Evolutionary conservation across 1,284 basidiomycete genomes (phyloP), one percentile per base, ranked within the genome.

Genomic region (Entoloma clypeatum): DNA sequence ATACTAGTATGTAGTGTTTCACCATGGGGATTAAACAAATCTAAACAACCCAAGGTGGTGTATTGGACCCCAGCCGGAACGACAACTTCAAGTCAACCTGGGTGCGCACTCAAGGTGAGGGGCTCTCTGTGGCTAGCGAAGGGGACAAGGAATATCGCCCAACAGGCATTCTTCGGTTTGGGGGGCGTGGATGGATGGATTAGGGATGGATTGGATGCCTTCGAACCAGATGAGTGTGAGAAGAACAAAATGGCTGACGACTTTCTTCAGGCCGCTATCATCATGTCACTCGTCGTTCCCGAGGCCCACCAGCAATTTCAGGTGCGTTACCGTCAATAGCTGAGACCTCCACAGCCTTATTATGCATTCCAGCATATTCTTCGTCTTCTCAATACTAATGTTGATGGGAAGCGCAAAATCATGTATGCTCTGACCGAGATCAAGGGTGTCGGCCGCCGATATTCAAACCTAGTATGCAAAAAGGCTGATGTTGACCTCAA

Each of bases 341-440:
- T 34, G 21, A 17, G 17, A 13, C n/a, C 23, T 7, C 30, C 48
- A 35, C 52, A 37, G 14, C 30, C 35, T 25, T 17, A 38, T 28
- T 19, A 14, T 31, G 14, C 11, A 4, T 28, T 26, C 13, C 37
- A 94, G 88, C 92, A 95, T 80, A 96, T 96, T 69, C 73, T 97
- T 52, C 93, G 96, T 90, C 81, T 99, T 44, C 82, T 99, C 63
- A 98, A 99, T 82, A 99, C 96, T 65, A 99, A 99, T 74, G 96
- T 99, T 60, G 94, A 98, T 72, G 96, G 95, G 55, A 94, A 94
- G 71, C 86, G 93, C 63, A 98, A 98, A 79, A 88, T 98, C 68
- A 94, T 94, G 92, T 96, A 90, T 68, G 86, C 92, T 60, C 67
- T 96, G 75, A 96, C 92, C 40, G 92, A 99, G 77, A 99, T 99